Conservation (phyloP, 164 flowering plant genomes). For the Dillenia suffruticosa region DNA sequence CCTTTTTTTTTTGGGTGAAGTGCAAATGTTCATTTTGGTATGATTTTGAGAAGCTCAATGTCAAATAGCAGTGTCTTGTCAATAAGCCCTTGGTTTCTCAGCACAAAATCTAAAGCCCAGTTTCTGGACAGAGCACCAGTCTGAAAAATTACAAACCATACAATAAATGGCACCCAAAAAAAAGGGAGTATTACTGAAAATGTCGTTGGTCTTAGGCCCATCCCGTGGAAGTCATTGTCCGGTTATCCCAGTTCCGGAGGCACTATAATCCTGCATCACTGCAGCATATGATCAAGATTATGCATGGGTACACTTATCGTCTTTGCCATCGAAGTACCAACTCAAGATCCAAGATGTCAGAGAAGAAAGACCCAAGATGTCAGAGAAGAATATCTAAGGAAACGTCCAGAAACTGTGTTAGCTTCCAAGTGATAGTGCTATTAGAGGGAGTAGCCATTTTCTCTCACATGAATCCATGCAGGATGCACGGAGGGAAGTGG, state of each 20-base stretch:
- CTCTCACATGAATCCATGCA: too few relatives aligned
- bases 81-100: constrained; percentile 92
- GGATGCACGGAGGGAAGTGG: too few relatives aligned
- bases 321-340: too few relatives aligned
- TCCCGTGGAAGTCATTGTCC: constrained; percentile 76
- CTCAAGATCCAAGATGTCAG: too few relatives aligned
- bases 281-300: neutral
- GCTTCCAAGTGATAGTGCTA: too few relatives aligned
- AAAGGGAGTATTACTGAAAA: constrained; percentile 57
- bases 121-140: neutral
- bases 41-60: constrained; percentile 82
- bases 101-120: constrained; percentile 86
- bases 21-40: constrained; percentile 37
- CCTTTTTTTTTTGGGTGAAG: too few relatives aligned
- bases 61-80: constrained; percentile 95
- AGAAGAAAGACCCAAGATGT: too few relatives aligned
- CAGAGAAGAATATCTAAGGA: too few relatives aligned
- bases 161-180: neutral
- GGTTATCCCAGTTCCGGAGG: constrained; percentile 98
- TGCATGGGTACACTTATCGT: too few relatives aligned
- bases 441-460: too few relatives aligned
- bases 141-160: neutral
- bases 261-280: constrained; percentile 81
- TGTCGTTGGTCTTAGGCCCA: constrained; percentile 81
- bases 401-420: too few relatives aligned